Base-by-base conservation (phyloP, 228 moss, liverwort and hornwort genomes). In the Sphagnum magellanicum region DNA sequence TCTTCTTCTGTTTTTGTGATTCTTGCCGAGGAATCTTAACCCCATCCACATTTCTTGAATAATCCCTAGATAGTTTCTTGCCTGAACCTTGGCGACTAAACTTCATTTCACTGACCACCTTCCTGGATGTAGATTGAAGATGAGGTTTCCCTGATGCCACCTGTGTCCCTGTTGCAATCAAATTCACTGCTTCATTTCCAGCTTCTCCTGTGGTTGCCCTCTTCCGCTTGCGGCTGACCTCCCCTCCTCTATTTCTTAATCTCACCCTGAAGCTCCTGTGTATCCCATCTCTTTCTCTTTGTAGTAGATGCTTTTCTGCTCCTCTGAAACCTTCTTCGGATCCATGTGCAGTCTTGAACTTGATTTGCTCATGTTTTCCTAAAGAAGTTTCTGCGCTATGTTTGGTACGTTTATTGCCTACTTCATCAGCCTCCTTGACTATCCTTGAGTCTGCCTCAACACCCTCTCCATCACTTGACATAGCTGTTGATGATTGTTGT, bases 341-440 rank as follows among this genome's bases (percentile, higher is more conserved):
- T 50, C 83, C 87, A 63, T 89, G 87, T 60, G 84, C 73, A 70
- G 74, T 83, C 75, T 89, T 90, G 80, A 89, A 74, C 66, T 84
- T 89, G 78, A 89, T 89, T 74, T 88, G 88, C 77, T 95, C 92
- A 63, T 85, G 67, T 50, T 87, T 87, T 48, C 84, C 90, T 72
- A 85, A 82, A 53, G 89, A 92, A 63, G 81, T 89, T 70, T 80
- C 87, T 10, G 85, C 90, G 61, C 76, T 77, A 46, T 75, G 81
- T 47, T 77, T 86, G 70, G 79, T 63, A 61, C 82, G 83, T 73
- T 92, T 79, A 71, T 79, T 77, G 81, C 83, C 79, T 48, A 72
- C 68, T 76, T 79, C 81, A 67, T 82, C 49, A 16, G 68, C 49
- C 79, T 79, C 78, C 52, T 74, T 87, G 5, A 74, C 59, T 51